Conservation (phyloP, 495 filamentous ascomycete genomes). For the Lophium mytilinum region DNA sequence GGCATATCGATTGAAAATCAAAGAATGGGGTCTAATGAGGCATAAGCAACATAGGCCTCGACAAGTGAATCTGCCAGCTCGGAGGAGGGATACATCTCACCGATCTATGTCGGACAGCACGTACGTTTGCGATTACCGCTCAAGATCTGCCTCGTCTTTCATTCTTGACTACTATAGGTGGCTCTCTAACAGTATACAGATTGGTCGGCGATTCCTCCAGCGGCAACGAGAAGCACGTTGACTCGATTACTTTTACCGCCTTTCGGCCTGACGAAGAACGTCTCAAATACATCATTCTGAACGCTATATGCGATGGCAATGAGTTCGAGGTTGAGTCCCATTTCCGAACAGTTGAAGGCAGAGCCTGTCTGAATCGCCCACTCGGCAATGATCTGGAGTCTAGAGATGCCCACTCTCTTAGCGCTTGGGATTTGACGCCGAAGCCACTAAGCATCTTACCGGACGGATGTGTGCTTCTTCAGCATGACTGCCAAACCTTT, state of each 20-base stretch:
- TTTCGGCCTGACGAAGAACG: conserved; percentile 2
- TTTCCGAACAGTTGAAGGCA: not conserved
- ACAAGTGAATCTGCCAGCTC: not conserved
- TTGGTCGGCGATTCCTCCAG: no score
- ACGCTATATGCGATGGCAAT: conserved; percentile 6
- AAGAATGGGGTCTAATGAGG: conserved; percentile 20
- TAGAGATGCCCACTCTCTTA: conserved; percentile 1
- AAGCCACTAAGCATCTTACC: not conserved
- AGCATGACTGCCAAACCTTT: conserved; percentile 15
- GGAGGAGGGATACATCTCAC: no score
- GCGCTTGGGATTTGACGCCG: conserved; percentile 4
- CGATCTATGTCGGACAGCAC: no score
- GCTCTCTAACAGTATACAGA: no score
- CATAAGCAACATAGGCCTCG: not conserved
- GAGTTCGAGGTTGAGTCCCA: conserved; percentile 6
- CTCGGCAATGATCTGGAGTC: conserved; percentile 13
- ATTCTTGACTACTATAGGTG: no score
- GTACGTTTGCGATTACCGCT: no score
- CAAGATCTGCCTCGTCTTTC: no score
- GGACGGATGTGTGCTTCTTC: conserved; percentile 3
- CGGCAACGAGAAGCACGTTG: no score
- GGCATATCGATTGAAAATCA: conserved; percentile 22
- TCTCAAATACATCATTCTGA: conserved; percentile 10
- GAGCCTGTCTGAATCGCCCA: conserved; percentile 8
- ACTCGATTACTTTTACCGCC: not conserved